phyloP scores from a whole-genome alignment of 2,329 filamentous ascomycete species.

The Hyphodiscus sp. region DNA sequence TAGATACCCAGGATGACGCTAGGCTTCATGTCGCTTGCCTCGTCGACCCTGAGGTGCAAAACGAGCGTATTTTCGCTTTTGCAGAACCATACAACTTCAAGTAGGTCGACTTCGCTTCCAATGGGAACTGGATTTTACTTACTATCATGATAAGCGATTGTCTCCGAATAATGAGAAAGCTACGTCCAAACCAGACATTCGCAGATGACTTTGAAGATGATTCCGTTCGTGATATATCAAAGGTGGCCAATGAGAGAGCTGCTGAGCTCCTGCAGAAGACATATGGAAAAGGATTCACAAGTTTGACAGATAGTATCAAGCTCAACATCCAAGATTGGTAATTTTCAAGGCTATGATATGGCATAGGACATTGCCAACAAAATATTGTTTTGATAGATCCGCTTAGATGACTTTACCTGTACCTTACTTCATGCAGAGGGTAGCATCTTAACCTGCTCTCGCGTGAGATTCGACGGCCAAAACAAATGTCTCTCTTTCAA shows the following conservation, averaged over 20 bases:
- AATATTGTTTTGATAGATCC: too few relatives aligned
- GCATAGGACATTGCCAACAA: neutral
- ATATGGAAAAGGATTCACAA: conserved; percentile 3
- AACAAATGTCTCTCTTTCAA: conserved; percentile 1
- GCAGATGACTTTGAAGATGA: too few relatives aligned
- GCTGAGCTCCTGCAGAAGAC: conserved; percentile 13
- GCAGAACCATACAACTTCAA: conserved; percentile 22
- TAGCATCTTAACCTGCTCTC: neutral
- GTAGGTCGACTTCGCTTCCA: conserved; percentile 3
- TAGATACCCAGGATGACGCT: conserved; percentile 26
- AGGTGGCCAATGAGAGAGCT: conserved; percentile 13
- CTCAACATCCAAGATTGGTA: neutral
- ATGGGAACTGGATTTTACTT: neutral
- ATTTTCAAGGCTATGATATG: neutral
- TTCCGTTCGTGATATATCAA: conserved; percentile 5
- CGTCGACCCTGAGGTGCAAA: conserved; percentile 23
- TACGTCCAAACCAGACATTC: too few relatives aligned
- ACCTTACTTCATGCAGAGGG: too few relatives aligned
- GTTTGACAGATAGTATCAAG: neutral
- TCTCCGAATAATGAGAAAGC: neutral
- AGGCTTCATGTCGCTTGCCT: conserved; percentile 28
- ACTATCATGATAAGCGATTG: neutral
- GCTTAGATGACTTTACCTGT: too few relatives aligned
- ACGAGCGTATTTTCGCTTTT: conserved; percentile 26
- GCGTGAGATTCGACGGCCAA: too few relatives aligned